Evolutionary conservation across 2,329 filamentous ascomycete genomes (phyloP).

Genomic region (Knoxdaviesia proteae): DNA sequence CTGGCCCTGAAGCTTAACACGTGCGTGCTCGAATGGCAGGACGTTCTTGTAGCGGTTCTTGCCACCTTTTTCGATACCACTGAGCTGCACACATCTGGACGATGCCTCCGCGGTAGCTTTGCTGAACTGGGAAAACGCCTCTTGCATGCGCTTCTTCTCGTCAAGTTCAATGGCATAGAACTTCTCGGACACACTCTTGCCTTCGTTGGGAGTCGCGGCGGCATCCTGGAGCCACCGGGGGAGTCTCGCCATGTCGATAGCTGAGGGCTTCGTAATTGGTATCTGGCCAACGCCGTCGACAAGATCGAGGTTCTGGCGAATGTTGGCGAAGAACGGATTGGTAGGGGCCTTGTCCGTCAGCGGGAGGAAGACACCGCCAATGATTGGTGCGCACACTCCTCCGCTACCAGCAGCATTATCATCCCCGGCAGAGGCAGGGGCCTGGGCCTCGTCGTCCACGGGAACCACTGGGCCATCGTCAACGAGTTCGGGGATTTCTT

Average conservation of each 20-base stretch:
- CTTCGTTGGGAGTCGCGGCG: conserved; percentile 45
- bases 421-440: conserved; percentile 1
- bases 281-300: conserved; percentile 81
- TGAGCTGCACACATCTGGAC: conserved; percentile 40
- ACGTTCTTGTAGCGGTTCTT: conserved; percentile 99
- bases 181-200: conserved; percentile 60
- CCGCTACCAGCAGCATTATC: too few species aligned
- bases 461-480: conserved; percentile 24
- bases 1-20: conserved; percentile 58
- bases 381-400: conserved; percentile 38
- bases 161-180: conserved; percentile 69
- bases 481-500: conserved; percentile 42
- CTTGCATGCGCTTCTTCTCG: conserved; percentile 84
- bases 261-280: conserved; percentile 26
- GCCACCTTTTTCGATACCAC: conserved; percentile 78
- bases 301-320: conserved; percentile 89
- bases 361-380: conserved; percentile 74
- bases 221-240: conserved; percentile 62
- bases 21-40: conserved; percentile 81
- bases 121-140: conserved; percentile 31
- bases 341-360: conserved; percentile 36
- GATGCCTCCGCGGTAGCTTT: too few species aligned
- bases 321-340: conserved; percentile 90
- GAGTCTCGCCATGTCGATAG: conserved; percentile 29
- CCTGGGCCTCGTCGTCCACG: conserved; percentile 22